Percentiles rank a stretch among this genome's conserved stretches.
These are phyloP conservation scores for Gremmenia infestans DNA, from an alignment of 2,329 filamentous ascomycete genomes.

Conservation along the genomic window DNA sequence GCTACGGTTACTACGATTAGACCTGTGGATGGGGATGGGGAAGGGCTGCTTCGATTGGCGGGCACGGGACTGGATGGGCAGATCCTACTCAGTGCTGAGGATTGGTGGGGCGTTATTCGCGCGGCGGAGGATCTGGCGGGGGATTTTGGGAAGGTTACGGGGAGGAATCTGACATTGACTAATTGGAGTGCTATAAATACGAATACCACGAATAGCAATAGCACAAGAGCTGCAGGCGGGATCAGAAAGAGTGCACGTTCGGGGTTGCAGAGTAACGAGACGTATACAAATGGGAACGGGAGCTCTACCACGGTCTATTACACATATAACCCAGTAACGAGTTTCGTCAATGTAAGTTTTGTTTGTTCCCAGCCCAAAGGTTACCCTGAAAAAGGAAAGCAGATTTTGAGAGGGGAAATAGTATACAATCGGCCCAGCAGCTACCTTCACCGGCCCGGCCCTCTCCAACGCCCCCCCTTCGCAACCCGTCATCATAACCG, in stretches of 20 bases:
- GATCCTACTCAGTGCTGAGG: slow-evolving; percentile 51
- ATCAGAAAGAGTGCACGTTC: not conserved
- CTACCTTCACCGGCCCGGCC: slow-evolving; percentile 41
- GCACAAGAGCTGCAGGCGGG: not conserved
- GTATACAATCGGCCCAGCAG: slow-evolving; percentile 40
- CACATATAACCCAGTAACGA: slow-evolving; percentile 23
- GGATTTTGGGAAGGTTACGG: slow-evolving; percentile 68
- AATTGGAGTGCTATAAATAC: slow-evolving; percentile 13
- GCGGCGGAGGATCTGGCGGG: slow-evolving; percentile 61
- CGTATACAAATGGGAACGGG: not conserved
- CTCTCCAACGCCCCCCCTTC: slow-evolving; percentile 28
- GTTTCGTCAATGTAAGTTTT: slow-evolving; percentile 24
- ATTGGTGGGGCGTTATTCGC: slow-evolving; percentile 64
- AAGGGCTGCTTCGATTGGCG: slow-evolving; percentile 21
- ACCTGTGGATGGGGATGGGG: slow-evolving; percentile 23
- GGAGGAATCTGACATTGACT: slow-evolving; percentile 51
- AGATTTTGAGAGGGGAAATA: slow-evolving; percentile 16
- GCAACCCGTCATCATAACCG: slow-evolving; percentile 60
- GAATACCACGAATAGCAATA: not conserved
- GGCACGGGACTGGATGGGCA: slow-evolving; percentile 36
- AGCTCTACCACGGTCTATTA: slow-evolving; percentile 23
- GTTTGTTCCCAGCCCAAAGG: not conserved
- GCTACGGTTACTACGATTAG: slow-evolving; percentile 38
- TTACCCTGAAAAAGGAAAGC: too few relatives aligned
- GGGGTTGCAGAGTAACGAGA: slow-evolving; percentile 12